A percentile compares a stretch with the other conserved stretches of the same genome.
Conservation (phyloP, 31 red algal genomes). For the Bonnemaisonia californica region DNA sequence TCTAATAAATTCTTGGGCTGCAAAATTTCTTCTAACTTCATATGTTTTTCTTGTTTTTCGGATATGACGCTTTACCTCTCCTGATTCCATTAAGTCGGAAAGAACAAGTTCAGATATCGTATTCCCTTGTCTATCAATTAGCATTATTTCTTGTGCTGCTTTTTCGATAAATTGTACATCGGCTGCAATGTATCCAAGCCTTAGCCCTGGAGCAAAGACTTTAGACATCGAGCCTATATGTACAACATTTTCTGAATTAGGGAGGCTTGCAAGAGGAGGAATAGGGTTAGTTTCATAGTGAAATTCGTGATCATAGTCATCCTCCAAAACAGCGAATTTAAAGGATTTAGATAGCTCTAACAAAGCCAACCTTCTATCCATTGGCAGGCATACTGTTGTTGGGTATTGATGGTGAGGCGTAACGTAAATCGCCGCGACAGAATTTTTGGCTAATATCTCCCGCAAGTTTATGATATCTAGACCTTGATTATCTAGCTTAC, state of each 20-base stretch:
- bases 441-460: not conserved
- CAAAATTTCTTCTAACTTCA: no score
- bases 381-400: not conserved
- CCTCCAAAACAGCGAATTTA: not conserved
- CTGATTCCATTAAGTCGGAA: no score
- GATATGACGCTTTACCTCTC: no score
- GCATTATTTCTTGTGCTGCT: not conserved
- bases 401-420: conserved; percentile 14
- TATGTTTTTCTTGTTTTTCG: no score
- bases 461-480: no score
- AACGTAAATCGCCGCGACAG: not conserved
- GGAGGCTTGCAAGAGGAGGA: not conserved
- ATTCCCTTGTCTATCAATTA: not conserved
- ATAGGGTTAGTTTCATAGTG: conserved; percentile 13
- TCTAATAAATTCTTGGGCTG: no score
- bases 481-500: no score
- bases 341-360: not conserved
- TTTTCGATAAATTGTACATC: not conserved
- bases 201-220: not conserved
- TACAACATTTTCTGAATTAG: not conserved
- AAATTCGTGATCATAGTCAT: conserved; percentile 33
- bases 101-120: no score
- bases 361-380: not conserved
- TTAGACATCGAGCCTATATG: conserved; percentile 25
- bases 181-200: conserved; percentile 7